Conservation (phyloP, 2,329 filamentous ascomycete species). For the Shiraia bambusicola region DNA sequence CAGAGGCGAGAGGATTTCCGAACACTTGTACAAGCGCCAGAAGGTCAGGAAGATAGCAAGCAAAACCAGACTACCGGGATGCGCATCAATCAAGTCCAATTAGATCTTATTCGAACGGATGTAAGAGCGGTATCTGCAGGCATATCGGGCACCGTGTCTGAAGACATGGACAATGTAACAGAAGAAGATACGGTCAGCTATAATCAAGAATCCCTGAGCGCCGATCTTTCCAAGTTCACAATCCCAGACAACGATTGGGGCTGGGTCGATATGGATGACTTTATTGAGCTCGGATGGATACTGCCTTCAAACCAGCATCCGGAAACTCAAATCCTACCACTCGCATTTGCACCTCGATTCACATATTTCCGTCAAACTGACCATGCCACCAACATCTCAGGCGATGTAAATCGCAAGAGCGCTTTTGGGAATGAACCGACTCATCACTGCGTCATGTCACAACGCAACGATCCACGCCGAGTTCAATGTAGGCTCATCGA, state of each 20-base stretch:
- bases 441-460: conserved; percentile 91
- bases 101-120: conserved; percentile 89
- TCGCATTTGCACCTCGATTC: conserved; percentile 90
- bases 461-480: conserved; percentile 70
- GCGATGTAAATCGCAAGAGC: conserved; percentile 80
- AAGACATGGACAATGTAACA: conserved; percentile 68
- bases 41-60: conserved; percentile 59
- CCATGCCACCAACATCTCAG: conserved; percentile 74
- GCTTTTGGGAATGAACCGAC: conserved; percentile 92
- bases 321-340: conserved; percentile 88
- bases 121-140: conserved; percentile 90
- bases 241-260: conserved; percentile 94
- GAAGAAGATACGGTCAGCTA: conserved; percentile 63
- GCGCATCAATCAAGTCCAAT: conserved; percentile 90
- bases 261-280: conserved; percentile 99
- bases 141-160: conserved; percentile 76
- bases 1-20: conserved; percentile 91
- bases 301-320: conserved; percentile 86
- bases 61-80: conserved; percentile 85
- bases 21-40: conserved; percentile 70
- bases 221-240: conserved; percentile 79
- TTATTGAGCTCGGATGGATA: conserved; percentile 97
- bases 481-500: conserved; percentile 87
- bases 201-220: conserved; percentile 52
- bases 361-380: conserved; percentile 98